Base-by-base conservation (phyloP, 2,329 filamentous ascomycete genomes). In the Aspergillus ustus region DNA sequence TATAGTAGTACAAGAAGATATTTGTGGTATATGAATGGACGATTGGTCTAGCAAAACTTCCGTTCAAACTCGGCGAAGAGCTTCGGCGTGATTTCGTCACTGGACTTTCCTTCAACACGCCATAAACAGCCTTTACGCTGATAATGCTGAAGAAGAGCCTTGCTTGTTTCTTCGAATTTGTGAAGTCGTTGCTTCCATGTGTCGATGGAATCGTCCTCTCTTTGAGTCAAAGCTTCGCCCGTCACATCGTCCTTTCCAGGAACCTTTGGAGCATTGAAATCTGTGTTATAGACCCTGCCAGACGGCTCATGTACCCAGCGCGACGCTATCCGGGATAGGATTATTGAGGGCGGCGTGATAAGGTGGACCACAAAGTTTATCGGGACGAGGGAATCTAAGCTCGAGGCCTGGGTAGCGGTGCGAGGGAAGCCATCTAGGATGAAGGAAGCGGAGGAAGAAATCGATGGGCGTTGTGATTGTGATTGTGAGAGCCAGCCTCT, bases 351-450 rank as follows among this genome's bases (percentile, higher is more conserved):
- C 0, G 95, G 95, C 0, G 94, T 98, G 73, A 90, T 85, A 69
- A 98, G 84, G 59, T 91, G 92, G 62, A 97, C 89, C 52, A 93
- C 95, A 63, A 97, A 86, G 78, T 99, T 99, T 75, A 99, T 93
- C n/a, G 94, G 93, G 34, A 98, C 86, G 37, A 97, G 84, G 50
- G 82, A 80, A 74, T 96, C 93, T 52, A 98, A 85, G 60, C 89
- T 89, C 46, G 80, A 77, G 29, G 93, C 95, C 78, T 99, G 95
- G 3, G 82, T 74, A 0, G 91, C 90, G 7, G 92, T 99, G 67
- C 95, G 90, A 2, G 95, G 95, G 78, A 98, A 99, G 17, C 95
- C 95, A 75, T 99, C 95, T 57, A 99, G 89, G 66, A 99, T 91
- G 77, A 97, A 98, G 0, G 93, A 97, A 8, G 93, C 92, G 0